Conservation (phyloP, 345 rosid species). For the Salix purpurea region DNA sequence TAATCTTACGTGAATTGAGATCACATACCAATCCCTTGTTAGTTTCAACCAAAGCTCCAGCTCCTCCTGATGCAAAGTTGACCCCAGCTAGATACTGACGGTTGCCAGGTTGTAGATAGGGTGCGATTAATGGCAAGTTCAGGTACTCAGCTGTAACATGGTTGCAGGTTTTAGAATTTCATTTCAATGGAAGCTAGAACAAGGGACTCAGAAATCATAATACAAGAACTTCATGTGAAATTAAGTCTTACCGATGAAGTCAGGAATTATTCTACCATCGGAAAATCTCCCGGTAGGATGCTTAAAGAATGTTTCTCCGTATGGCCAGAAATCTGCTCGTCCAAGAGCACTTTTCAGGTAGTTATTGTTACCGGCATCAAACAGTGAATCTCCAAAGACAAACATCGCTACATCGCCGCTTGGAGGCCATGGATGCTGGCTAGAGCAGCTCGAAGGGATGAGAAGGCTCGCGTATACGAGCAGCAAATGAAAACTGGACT, state of each 20-base stretch:
- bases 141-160: constrained; percentile 35
- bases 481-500: background rate
- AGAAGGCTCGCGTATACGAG: background rate
- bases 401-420: constrained; percentile 12
- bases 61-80: constrained; percentile 51
- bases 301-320: constrained; percentile 27
- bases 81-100: constrained; percentile 31
- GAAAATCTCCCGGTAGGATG: constrained; percentile 28
- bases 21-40: constrained; percentile 32
- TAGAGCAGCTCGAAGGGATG: background rate
- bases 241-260: constrained; percentile 22
- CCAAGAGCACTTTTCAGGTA: constrained; percentile 18
- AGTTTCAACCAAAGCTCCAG: constrained; percentile 42
- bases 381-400: constrained; percentile 38
- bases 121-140: constrained; percentile 43
- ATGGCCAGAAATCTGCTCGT: constrained; percentile 29
- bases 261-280: constrained; percentile 26
- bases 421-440: background rate
- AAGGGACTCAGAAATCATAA: background rate
- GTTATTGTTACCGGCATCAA: constrained; percentile 36
- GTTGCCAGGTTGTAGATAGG: constrained; percentile 37
- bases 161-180: background rate
- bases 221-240: background rate
- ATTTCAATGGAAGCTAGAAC: background rate
- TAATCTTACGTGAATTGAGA: too few species aligned